These are phyloP conservation scores for Hemerocallis citrina DNA, from an alignment of 106 monocot species.

Conservation along the genomic window DNA sequence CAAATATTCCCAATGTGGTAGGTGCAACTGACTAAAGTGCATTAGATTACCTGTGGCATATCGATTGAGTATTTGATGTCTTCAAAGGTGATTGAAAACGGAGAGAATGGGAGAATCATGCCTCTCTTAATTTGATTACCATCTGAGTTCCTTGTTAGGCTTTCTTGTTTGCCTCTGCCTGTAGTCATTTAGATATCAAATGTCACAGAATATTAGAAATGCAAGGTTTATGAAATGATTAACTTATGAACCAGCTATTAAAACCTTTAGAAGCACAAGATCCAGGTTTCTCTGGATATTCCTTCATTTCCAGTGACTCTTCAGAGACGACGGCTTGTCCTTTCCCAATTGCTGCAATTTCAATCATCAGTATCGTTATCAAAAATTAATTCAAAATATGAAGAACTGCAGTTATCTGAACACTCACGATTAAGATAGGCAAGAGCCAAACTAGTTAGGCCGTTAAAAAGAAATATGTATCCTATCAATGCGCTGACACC, in stretches of 20 bases:
- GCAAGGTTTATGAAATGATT: too few species aligned
- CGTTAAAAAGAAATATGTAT: slow-evolving; percentile 19
- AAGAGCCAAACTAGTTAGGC: slow-evolving; percentile 9
- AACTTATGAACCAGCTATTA: too few species aligned
- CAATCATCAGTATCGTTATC: neutral
- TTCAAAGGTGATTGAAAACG: slow-evolving; percentile 20
- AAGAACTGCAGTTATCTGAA: neutral
- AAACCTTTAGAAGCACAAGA: too few species aligned
- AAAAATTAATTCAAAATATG: neutral
- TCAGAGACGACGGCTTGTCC: slow-evolving; percentile 7
- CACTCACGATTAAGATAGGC: slow-evolving; percentile 17
- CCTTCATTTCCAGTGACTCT: slow-evolving; percentile 5
- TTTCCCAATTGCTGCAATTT: slow-evolving; percentile 12
- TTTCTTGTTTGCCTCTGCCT: too few species aligned
- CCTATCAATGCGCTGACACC: slow-evolving; percentile 14
- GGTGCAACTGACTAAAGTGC: neutral
- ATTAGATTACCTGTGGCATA: slow-evolving; percentile 19
- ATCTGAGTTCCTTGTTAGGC: neutral
- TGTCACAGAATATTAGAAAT: too few species aligned
- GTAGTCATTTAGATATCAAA: too few species aligned
- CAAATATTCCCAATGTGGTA: too few species aligned
- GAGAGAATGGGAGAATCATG: slow-evolving; percentile 9
- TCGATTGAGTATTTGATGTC: slow-evolving; percentile 22
- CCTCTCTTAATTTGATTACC: neutral
- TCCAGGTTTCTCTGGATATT: neutral